Base-by-base conservation (phyloP, 257 asterid genomes). In the Pogostemon cablin region DNA sequence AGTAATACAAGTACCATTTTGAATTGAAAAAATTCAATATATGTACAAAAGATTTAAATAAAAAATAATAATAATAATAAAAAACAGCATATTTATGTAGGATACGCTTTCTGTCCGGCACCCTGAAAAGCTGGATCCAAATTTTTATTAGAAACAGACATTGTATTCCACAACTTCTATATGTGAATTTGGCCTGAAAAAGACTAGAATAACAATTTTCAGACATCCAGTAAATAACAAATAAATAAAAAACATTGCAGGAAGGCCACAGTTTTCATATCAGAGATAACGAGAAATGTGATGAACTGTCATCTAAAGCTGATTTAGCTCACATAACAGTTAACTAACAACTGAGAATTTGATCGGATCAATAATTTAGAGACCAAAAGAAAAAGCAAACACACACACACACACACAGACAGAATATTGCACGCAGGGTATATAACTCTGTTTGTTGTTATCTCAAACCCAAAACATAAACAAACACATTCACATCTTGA, bases 71-170 rank as follows among this genome's bases (percentile, higher is more conserved):
- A n/a, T 59, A 63, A 48, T 57, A 15, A 15, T 15, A 15, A 15
- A 15, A 15, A 15, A 15, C 17, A 10, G 68, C 68, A 44, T 2
- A 55, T 74, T 39, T 56, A 57, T 40, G 71, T 10, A 87, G 97
- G 98, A 93, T 93, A 93, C 98, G 91, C 95, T 82, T 90, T 90
- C 74, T 88, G 96, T 63, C 98, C 98, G 9, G 97, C 97, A 67
- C 95, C 96, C 72, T 90, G 97, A 77, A 93, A 93, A 82, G 92
- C 90, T 71, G 97, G 87, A 85, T 93, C 98, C 83, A 90, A 69
- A 75, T 90, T 91, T 84, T 79, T 93, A 92, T 87, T 86, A 62
- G 98, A 93, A 75, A 90, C 95, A 77, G 96, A 78, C 98, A 93
- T 93, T 40, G 65, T 81, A 81, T 72, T 78, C 20, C 50, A 54